These are phyloP conservation scores for Dactylonectria macrodidyma DNA, from an alignment of 2,329 filamentous ascomycete genomes.

Conservation along the genomic window DNA sequence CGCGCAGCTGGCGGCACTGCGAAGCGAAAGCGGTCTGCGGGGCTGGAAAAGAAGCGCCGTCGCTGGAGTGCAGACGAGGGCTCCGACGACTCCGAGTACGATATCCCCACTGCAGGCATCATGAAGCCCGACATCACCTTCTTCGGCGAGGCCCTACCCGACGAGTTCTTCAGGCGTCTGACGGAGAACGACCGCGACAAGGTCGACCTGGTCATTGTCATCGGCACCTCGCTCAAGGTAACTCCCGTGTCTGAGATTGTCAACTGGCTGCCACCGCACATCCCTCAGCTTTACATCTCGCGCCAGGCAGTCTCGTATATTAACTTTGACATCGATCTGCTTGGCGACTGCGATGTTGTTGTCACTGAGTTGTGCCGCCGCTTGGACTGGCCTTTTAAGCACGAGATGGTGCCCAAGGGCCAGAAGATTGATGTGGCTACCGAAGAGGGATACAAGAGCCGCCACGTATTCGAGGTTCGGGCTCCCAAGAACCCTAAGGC, in stretches of 20 bases:
- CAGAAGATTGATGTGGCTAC: constrained; percentile 72
- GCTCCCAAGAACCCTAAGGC: constrained; percentile 5
- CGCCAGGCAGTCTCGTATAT: constrained; percentile 88
- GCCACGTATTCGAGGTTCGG: constrained; percentile 54
- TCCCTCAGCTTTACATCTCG: constrained; percentile 93
- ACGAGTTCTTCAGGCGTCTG: constrained; percentile 85
- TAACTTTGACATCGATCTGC: constrained; percentile 94
- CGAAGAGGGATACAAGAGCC: constrained; percentile 53
- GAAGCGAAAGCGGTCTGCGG: constrained; percentile 60
- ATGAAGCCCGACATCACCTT: constrained; percentile 99
- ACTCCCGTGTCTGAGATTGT: constrained; percentile 95
- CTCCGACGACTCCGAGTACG: constrained; percentile 63
- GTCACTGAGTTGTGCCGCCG: constrained; percentile 88
- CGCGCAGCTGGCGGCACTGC: constrained; percentile 44
- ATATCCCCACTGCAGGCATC: constrained; percentile 78
- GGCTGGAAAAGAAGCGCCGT: constrained; percentile 59
- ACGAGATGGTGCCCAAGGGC: constrained; percentile 84
- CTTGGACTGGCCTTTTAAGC: constrained; percentile 83
- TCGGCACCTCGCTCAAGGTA: constrained; percentile 96
- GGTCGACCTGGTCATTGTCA: constrained; percentile 93
- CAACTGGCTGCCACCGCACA: constrained; percentile 79
- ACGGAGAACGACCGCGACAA: constrained; percentile 84
- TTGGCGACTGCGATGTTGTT: constrained; percentile 95
- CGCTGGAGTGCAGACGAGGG: constrained; percentile 57
- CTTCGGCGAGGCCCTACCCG: constrained; percentile 92